phyloP scores from a whole-genome alignment of 805 yeast species.

The Candida glaebosa region DNA sequence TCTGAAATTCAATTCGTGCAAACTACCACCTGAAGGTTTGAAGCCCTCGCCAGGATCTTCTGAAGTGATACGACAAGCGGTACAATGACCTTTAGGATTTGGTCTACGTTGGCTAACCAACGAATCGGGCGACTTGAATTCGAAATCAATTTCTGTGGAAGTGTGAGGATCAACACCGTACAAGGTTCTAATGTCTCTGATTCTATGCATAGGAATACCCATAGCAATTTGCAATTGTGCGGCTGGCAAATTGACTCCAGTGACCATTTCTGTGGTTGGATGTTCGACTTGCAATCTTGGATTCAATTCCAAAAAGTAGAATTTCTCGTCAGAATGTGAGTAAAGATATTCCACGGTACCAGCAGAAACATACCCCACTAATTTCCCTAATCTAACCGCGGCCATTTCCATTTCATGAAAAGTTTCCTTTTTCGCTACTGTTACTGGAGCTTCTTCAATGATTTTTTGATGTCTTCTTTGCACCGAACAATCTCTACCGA shows the following conservation, averaged over 20 bases:
- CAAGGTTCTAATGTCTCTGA: conserved; percentile 84
- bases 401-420: conserved; percentile 93
- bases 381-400: conserved; percentile 93
- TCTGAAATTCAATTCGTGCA: conserved; percentile 94
- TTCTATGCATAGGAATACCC: conserved; percentile 98
- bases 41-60: conserved; percentile 99
- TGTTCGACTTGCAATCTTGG: conserved; percentile 99
- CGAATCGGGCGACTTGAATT: conserved; percentile 70
- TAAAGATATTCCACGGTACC: conserved; percentile 98
- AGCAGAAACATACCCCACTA: conserved; percentile 98
- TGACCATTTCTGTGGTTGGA: conserved; percentile 99
- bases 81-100: conserved; percentile 95
- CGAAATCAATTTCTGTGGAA: conserved; percentile 85
- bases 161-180: conserved; percentile 97
- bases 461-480: conserved; percentile 99
- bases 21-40: conserved; percentile 96
- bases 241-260: conserved; percentile 97
- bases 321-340: conserved; percentile 90
- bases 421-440: conserved; percentile 82
- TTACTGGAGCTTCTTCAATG: conserved; percentile 99
- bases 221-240: conserved; percentile 98
- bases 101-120: conserved; percentile 85
- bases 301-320: conserved; percentile 93
- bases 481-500: conserved; percentile 99
- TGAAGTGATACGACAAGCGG: conserved; percentile 98